Evolutionary conservation across 2,329 filamentous ascomycete genomes (phyloP).

Genomic region (Trichoderma guizhouense): DNA sequence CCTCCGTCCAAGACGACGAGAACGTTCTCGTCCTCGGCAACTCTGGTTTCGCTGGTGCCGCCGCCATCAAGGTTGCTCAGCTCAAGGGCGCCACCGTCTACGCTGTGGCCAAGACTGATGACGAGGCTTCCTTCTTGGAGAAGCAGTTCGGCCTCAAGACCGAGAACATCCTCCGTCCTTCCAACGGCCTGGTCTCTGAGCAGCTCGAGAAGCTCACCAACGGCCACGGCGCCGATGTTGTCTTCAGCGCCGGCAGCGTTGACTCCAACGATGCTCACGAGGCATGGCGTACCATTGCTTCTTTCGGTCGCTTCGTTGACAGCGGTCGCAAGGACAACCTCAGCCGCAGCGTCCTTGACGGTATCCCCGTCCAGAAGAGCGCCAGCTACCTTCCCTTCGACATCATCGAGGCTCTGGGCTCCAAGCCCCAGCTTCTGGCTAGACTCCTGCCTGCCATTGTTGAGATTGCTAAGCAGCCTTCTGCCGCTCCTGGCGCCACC

Average conservation of each 20-base stretch:
- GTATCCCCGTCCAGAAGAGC: constrained; percentile 24
- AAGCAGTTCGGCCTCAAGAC: constrained; percentile 28
- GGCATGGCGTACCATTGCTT: not conserved
- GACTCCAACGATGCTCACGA: not conserved
- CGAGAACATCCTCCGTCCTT: constrained; percentile 33
- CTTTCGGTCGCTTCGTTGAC: not conserved
- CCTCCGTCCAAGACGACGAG: not conserved
- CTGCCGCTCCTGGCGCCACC: constrained; percentile 16
- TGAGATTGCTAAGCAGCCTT: constrained; percentile 9
- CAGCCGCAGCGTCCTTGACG: constrained; percentile 23
- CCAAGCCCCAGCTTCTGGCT: constrained; percentile 19
- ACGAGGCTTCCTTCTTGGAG: constrained; percentile 30
- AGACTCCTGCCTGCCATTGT: constrained; percentile 19
- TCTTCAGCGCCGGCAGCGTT: not conserved
- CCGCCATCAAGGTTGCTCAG: constrained; percentile 28
- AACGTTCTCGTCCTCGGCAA: constrained; percentile 32
- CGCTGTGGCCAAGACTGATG: constrained; percentile 29
- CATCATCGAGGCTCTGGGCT: constrained; percentile 24
- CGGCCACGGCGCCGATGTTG: constrained; percentile 27
- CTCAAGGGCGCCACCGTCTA: constrained; percentile 27
- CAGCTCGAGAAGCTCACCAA: constrained; percentile 28
- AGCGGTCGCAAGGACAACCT: constrained; percentile 22
- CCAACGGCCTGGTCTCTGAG: constrained; percentile 28
- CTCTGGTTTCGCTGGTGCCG: constrained; percentile 30
- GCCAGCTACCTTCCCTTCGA: constrained; percentile 28